Evolutionary conservation across 2,329 filamentous ascomycete genomes (phyloP).

Genomic region (Monilinia vaccinii-corymbosi): DNA sequence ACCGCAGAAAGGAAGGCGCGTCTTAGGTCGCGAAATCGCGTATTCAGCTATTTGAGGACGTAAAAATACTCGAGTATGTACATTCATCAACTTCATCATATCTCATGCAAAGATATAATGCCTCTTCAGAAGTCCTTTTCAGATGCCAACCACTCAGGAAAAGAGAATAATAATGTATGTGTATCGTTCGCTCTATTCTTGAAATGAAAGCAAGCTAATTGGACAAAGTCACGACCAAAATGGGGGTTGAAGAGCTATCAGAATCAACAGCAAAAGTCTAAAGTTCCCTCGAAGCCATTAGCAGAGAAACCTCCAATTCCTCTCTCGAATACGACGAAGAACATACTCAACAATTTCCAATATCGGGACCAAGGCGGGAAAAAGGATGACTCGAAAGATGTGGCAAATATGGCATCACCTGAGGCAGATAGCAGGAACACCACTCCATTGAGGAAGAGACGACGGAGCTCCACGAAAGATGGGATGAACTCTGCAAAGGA

Average conservation of each 20-base stretch:
- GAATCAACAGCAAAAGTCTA: slow-evolving; percentile 13
- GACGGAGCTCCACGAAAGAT: background rate
- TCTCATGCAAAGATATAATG: slow-evolving; percentile 19
- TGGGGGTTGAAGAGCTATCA: slow-evolving; percentile 27
- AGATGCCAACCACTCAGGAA: slow-evolving; percentile 28
- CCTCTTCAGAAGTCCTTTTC: slow-evolving; percentile 32
- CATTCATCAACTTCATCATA: background rate
- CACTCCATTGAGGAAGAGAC: slow-evolving; percentile 1
- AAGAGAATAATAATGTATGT: slow-evolving; percentile 20
- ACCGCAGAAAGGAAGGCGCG: background rate
- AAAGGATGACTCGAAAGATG: slow-evolving; percentile 19
- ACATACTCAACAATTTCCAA: slow-evolving; percentile 49
- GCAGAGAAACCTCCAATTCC: slow-evolving; percentile 25
- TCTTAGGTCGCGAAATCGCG: background rate
- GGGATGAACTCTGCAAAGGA: background rate
- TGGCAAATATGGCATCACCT: slow-evolving; percentile 16
- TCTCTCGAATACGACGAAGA: slow-evolving; percentile 48
- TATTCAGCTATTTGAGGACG: background rate
- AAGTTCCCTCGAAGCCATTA: slow-evolving; percentile 18
- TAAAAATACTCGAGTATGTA: too few species aligned
- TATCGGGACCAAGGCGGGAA: slow-evolving; percentile 33
- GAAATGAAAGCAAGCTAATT: slow-evolving; percentile 3
- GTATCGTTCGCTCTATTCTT: background rate
- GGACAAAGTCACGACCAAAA: slow-evolving; percentile 18
- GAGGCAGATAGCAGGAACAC: slow-evolving; percentile 23